Evolutionary conservation across 306 rosid species (phyloP).

Genomic region (Quercus variabilis): DNA sequence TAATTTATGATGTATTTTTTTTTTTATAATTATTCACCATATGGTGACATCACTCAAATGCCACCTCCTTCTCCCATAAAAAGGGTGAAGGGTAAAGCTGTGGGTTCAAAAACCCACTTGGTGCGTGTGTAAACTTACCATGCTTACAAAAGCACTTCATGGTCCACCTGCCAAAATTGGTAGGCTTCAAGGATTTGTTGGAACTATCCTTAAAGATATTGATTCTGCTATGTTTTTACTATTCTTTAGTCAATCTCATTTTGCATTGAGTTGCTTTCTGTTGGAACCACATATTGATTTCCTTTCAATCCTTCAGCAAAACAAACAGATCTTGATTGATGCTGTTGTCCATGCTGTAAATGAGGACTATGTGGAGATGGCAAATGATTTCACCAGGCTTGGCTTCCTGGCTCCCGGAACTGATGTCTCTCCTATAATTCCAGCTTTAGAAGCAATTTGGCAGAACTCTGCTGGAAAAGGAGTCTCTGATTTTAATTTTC

Average conservation of each 20-base stretch:
- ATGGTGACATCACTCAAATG: neutral
- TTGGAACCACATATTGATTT: constrained; percentile 19
- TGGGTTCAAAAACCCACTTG: too few species aligned
- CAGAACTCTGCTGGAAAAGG: constrained; percentile 99
- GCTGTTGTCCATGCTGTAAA: constrained; percentile 99
- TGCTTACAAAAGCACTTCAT: neutral
- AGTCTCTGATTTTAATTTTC: constrained; percentile 87
- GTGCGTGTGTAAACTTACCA: too few species aligned
- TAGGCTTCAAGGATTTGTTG: neutral
- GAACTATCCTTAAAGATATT: neutral
- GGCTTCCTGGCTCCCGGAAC: constrained; percentile 96
- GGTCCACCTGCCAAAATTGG: neutral
- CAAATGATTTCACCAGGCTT: constrained; percentile 94
- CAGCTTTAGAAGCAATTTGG: constrained; percentile 99
- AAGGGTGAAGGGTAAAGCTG: too few species aligned
- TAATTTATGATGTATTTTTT: neutral
- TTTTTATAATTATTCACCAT: neutral
- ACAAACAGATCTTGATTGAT: constrained; percentile 90
- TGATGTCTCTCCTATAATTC: constrained; percentile 93
- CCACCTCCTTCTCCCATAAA: too few species aligned
- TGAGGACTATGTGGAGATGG: constrained; percentile 98
- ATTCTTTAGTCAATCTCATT: neutral
- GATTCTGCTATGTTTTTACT: neutral
- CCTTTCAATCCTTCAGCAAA: constrained; percentile 64
- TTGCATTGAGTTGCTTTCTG: neutral